Conservation (phyloP, 2,329 filamentous ascomycete genomes). For the Diaporthe vexans region DNA sequence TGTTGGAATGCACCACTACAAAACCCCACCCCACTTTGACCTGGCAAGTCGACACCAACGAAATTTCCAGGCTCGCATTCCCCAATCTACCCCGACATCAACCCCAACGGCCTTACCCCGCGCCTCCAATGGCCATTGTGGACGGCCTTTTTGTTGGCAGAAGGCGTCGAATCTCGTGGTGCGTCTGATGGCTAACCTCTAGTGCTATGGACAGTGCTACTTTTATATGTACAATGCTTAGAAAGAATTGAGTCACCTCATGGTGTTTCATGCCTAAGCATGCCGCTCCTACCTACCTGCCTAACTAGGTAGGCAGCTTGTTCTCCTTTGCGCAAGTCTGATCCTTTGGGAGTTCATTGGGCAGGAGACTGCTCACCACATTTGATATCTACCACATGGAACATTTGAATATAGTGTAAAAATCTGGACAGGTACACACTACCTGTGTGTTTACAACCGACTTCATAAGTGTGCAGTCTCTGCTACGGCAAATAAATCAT, state of each 20-base stretch:
- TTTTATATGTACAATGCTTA: no score
- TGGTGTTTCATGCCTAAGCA: no score
- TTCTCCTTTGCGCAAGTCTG: no score
- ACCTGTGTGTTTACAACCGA: slow-evolving; percentile 56
- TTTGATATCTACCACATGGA: neutral
- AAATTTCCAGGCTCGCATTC: neutral
- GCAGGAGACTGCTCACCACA: neutral
- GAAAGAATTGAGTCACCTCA: no score
- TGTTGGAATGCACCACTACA: neutral
- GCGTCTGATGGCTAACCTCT: no score
- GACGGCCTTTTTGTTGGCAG: neutral
- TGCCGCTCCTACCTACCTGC: no score
- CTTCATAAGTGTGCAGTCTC: slow-evolving; percentile 39
- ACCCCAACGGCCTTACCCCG: neutral
- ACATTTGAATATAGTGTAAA: neutral
- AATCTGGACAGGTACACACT: slow-evolving; percentile 44
- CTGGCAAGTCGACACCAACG: neutral
- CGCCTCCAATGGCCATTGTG: neutral
- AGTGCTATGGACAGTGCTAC: no score
- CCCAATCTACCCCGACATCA: neutral
- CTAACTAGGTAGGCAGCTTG: no score
- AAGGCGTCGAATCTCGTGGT: neutral
- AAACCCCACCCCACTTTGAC: neutral
- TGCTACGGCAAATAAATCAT: slow-evolving; percentile 49
- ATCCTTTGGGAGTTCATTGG: no score